phyloP scores from a whole-genome alignment of 2,329 filamentous ascomycete species.

The Cladosporium sp. region DNA sequence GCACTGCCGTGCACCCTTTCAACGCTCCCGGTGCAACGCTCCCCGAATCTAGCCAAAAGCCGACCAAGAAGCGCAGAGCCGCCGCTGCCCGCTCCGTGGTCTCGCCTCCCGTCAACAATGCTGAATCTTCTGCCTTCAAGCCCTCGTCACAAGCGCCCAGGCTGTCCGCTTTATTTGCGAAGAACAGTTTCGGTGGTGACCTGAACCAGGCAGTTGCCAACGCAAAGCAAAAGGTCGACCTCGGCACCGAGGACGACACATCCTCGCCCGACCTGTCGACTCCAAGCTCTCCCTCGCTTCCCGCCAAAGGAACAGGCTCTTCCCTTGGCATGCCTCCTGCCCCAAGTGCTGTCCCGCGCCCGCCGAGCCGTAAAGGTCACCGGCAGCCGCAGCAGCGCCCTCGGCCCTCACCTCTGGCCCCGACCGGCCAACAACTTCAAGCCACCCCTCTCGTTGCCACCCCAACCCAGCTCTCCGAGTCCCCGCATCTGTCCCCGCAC shows the following conservation, averaged over 20 bases:
- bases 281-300: conserved; percentile 6
- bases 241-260: conserved; percentile 27
- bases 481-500: conserved; percentile 36
- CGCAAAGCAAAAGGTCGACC: conserved; percentile 29
- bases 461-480: conserved; percentile 2
- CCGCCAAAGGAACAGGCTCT: neutral
- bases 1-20: conserved; percentile 25
- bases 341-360: conserved; percentile 13
- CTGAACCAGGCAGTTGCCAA: conserved; percentile 24
- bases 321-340: neutral
- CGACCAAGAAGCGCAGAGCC: conserved; percentile 11
- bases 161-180: conserved; percentile 35
- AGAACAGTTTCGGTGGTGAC: conserved; percentile 37
- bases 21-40: conserved; percentile 18
- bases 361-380: conserved; percentile 26
- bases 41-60: conserved; percentile 13
- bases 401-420: conserved; percentile 28
- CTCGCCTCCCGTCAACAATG: conserved; percentile 2
- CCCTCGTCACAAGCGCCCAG: conserved; percentile 37
- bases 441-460: conserved; percentile 1
- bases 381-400: conserved; percentile 19
- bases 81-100: conserved; percentile 13
- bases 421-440: conserved; percentile 1
- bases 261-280: conserved; percentile 13
- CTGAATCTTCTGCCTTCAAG: conserved; percentile 24